Conservation (phyloP, 768 basidiomycete species). For the Kwoniella newhampshirensis region DNA sequence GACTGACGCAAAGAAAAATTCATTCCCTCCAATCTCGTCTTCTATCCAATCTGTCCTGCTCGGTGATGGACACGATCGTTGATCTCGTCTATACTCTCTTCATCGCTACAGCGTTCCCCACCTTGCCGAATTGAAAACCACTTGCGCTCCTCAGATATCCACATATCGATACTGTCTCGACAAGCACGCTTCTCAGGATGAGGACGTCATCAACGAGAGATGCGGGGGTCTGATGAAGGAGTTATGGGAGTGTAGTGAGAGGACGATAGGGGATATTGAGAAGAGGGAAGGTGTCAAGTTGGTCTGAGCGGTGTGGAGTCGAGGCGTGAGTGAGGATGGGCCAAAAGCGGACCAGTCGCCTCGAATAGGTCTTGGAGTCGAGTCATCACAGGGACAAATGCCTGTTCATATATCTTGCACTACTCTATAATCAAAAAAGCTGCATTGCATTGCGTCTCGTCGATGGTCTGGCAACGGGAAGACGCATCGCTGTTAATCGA, state of each 20-base stretch:
- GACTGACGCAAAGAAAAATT: not conserved
- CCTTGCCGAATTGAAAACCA: constrained; percentile 40
- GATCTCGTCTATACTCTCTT: not conserved
- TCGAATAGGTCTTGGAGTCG: too few species aligned
- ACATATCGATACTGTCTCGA: constrained; percentile 46
- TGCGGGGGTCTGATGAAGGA: constrained; percentile 44
- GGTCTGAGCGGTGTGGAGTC: not conserved
- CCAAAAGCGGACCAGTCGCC: not conserved
- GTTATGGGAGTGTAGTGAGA: constrained; percentile 49
- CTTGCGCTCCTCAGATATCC: constrained; percentile 42
- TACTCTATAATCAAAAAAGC: too few species aligned
- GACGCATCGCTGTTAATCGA: too few species aligned
- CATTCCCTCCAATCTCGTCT: not conserved
- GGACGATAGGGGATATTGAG: constrained; percentile 32
- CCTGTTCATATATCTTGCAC: too few species aligned
- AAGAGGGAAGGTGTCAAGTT: constrained; percentile 4
- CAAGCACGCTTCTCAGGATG: constrained; percentile 27
- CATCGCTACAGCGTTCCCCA: constrained; percentile 42
- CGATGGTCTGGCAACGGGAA: too few species aligned
- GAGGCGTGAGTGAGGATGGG: not conserved
- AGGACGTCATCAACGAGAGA: constrained; percentile 33
- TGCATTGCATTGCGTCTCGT: too few species aligned
- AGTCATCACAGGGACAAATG: too few species aligned
- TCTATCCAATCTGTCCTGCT: not conserved
- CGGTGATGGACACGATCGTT: not conserved